A percentile compares a stretch with the other conserved stretches of the same genome.
phyloP scores from a whole-genome alignment of 1,284 basidiomycete species.

The Tremellales sp. region DNA sequence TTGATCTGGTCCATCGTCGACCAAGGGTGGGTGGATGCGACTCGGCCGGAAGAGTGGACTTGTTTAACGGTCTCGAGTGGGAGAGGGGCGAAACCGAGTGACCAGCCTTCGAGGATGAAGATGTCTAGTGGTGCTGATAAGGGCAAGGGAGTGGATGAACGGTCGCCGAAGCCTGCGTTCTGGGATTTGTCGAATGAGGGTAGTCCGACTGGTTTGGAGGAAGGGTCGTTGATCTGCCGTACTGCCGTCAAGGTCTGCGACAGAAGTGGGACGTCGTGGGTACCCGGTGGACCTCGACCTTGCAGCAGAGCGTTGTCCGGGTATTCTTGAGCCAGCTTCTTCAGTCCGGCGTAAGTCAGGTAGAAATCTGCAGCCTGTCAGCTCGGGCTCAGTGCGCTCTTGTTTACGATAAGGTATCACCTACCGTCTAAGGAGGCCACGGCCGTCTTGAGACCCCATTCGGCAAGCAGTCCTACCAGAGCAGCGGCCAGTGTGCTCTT shows the following conservation, averaged over 20 bases:
- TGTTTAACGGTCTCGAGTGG: slow-evolving; percentile 3
- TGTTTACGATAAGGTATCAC: not conserved
- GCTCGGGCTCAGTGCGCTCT: not conserved
- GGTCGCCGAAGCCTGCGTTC: slow-evolving; percentile 75
- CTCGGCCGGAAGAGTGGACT: slow-evolving; percentile 6
- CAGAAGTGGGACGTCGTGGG: slow-evolving; percentile 35
- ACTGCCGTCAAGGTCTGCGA: slow-evolving; percentile 9
- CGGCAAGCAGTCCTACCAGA: slow-evolving; percentile 21
- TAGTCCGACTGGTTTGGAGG: slow-evolving; percentile 52
- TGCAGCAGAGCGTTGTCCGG: slow-evolving; percentile 34
- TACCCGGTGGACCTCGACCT: slow-evolving; percentile 44
- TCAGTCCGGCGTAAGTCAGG: slow-evolving; percentile 27
- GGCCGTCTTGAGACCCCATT: slow-evolving; percentile 19
- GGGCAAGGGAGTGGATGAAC: slow-evolving; percentile 51
- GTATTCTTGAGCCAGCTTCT: slow-evolving; percentile 24
- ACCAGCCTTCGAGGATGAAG: slow-evolving; percentile 66
- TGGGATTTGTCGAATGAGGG: slow-evolving; percentile 86
- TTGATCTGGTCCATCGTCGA: slow-evolving; percentile 23
- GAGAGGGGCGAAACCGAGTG: slow-evolving; percentile 47
- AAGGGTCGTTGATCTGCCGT: slow-evolving; percentile 13
- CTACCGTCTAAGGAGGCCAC: slow-evolving; percentile 40
- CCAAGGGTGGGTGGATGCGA: slow-evolving; percentile 7
- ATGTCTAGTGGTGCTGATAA: slow-evolving; percentile 61
- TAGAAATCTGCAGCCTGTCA: slow-evolving; percentile 33
- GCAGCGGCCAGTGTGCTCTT: slow-evolving; percentile 40